phyloP scores from a whole-genome alignment of 805 yeast genomes.

The Monosporozyma yasuniensis region DNA sequence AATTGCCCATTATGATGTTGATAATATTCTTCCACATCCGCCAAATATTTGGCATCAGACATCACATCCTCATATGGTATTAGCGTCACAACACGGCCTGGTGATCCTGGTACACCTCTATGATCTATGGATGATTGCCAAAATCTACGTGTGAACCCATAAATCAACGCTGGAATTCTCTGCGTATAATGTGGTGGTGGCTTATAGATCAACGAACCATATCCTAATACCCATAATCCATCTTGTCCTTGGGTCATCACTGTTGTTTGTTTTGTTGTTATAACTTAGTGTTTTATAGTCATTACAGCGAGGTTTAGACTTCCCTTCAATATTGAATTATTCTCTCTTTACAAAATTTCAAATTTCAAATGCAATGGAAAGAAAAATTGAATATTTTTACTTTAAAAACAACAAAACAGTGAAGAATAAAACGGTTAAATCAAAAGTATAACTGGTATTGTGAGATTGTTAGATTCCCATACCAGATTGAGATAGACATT shows the following conservation, averaged over 20 bases:
- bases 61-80: slow-evolving; percentile 51
- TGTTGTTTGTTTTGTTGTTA: not conserved
- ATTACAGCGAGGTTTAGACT: not conserved
- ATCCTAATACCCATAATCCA: slow-evolving; percentile 74
- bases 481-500: no score
- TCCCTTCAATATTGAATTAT: not conserved
- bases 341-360: not conserved
- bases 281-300: not conserved
- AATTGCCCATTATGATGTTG: slow-evolving; percentile 3
- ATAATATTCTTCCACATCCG: slow-evolving; percentile 31
- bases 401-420: not conserved
- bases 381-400: not conserved
- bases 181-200: slow-evolving; percentile 70
- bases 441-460: no score
- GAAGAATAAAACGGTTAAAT: not conserved
- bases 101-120: slow-evolving; percentile 76
- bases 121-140: slow-evolving; percentile 92
- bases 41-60: slow-evolving; percentile 32
- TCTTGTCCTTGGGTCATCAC: not conserved
- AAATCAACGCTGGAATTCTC: slow-evolving; percentile 61
- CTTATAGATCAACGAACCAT: slow-evolving; percentile 81
- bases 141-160: slow-evolving; percentile 72
- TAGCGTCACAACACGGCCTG: slow-evolving; percentile 84
- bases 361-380: not conserved
- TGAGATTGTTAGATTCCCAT: no score